These are phyloP conservation scores for Aspergillus sergii DNA, from an alignment of 2,329 filamentous ascomycete species.

Conservation along the genomic window DNA sequence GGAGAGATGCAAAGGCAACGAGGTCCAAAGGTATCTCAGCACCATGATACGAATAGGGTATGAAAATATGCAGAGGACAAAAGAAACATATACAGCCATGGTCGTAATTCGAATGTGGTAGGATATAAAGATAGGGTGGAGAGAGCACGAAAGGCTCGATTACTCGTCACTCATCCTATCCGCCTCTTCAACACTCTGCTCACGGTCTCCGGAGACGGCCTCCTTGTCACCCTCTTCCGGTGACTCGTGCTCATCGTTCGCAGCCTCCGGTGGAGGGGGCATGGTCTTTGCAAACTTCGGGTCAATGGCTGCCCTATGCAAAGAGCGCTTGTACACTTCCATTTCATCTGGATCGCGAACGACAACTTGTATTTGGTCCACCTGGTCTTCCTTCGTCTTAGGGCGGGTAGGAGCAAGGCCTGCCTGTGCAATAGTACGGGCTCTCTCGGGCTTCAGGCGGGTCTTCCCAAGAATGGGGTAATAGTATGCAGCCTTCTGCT, in stretches of 20 bases:
- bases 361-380: constrained; percentile 56
- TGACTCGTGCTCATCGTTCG: constrained; percentile 15
- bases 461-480: constrained; percentile 62
- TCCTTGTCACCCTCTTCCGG: constrained; percentile 16
- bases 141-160: background rate
- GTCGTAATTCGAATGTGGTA: constrained; percentile 1
- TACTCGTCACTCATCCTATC: constrained; percentile 27
- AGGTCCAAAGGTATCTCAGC: background rate
- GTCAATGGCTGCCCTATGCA: constrained; percentile 50
- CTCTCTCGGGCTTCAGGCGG: constrained; percentile 55
- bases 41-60: constrained; percentile 9
- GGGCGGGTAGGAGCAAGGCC: constrained; percentile 42
- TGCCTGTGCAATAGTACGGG: constrained; percentile 46
- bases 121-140: background rate
- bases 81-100: constrained; percentile 8
- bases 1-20: background rate
- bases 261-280: constrained; percentile 32
- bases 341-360: constrained; percentile 54
- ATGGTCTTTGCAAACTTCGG: constrained; percentile 43
- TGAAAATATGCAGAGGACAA: constrained; percentile 11
- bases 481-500: constrained; percentile 61
- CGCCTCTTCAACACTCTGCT: constrained; percentile 19
- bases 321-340: constrained; percentile 51
- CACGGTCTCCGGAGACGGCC: constrained; percentile 14
- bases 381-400: constrained; percentile 48